Conservation (phyloP, 805 yeast genomes). For the Pichia pseudocactophila region DNA sequence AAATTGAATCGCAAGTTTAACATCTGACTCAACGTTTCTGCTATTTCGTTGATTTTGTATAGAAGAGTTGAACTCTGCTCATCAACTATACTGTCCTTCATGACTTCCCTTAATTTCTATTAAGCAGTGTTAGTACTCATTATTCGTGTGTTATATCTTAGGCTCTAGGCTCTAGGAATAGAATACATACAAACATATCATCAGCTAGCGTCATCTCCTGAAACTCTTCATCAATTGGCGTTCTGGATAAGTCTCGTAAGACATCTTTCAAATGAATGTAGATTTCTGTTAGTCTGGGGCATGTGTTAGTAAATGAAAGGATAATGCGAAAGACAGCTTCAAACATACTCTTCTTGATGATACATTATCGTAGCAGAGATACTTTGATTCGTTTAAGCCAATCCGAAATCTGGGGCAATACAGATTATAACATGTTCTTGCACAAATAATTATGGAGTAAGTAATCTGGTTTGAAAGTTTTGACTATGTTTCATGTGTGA, state of each 20-base stretch:
- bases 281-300: constrained; percentile 4
- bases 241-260: not conserved
- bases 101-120: not conserved
- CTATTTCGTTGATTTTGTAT: not conserved
- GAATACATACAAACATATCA: constrained; percentile 5
- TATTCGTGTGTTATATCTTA: no score
- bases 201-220: not conserved
- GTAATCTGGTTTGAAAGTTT: no score
- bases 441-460: no score
- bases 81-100: not conserved
- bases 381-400: no score
- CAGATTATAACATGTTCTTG: no score
- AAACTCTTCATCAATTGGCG: constrained; percentile 3
- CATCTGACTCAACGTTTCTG: constrained; percentile 2
- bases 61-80: constrained; percentile 1
- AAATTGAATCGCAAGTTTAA: constrained; percentile 2
- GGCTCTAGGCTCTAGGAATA: no score
- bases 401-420: no score
- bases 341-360: no score
- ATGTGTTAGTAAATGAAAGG: not conserved
- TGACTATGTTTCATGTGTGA: no score
- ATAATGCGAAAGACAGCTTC: no score
- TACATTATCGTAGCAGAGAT: no score
- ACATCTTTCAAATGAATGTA: constrained; percentile 4
- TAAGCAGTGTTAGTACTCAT: constrained; percentile 1